Conservation (phyloP, 495 filamentous ascomycete genomes). For the Penicillium pulvis region DNA sequence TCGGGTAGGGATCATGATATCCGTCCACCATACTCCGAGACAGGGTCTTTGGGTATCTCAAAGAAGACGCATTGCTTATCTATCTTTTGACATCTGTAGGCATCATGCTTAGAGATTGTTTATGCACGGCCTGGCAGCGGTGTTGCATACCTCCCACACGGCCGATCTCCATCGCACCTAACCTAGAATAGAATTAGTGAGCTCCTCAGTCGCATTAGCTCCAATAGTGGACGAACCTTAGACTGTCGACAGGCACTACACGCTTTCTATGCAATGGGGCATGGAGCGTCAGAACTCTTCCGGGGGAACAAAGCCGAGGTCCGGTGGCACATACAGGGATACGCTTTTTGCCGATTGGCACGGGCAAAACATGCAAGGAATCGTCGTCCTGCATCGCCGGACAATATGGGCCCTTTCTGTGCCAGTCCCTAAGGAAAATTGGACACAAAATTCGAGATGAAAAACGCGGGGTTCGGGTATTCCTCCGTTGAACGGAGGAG, state of each 20-base stretch:
- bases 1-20: not conserved
- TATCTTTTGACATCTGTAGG: slow-evolving; percentile 34
- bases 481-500: slow-evolving; percentile 14
- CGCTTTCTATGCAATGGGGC: slow-evolving; percentile 32
- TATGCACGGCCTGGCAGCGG: not conserved
- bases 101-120: not conserved
- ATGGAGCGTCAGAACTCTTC: not conserved
- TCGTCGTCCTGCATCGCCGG: slow-evolving; percentile 30
- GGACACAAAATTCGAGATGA: not conserved
- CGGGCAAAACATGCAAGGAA: slow-evolving; percentile 27
- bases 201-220: not conserved
- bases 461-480: slow-evolving; percentile 33
- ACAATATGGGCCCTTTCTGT: not conserved
- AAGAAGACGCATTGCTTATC: slow-evolving; percentile 42
- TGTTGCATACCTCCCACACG: slow-evolving; percentile 35
- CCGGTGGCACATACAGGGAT: slow-evolving; percentile 34
- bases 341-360: slow-evolving; percentile 38
- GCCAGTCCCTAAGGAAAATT: not conserved
- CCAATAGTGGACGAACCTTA: slow-evolving; percentile 26
- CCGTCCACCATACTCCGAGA: slow-evolving; percentile 27
- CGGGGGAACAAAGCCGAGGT: not conserved
- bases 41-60: slow-evolving; percentile 38
- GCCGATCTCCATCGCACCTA: slow-evolving; percentile 42
- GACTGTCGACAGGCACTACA: slow-evolving; percentile 42
- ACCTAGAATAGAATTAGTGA: slow-evolving; percentile 27